Evolutionary conservation across 1,284 basidiomycete genomes (phyloP).

Genomic region (Ustilago lituana): DNA sequence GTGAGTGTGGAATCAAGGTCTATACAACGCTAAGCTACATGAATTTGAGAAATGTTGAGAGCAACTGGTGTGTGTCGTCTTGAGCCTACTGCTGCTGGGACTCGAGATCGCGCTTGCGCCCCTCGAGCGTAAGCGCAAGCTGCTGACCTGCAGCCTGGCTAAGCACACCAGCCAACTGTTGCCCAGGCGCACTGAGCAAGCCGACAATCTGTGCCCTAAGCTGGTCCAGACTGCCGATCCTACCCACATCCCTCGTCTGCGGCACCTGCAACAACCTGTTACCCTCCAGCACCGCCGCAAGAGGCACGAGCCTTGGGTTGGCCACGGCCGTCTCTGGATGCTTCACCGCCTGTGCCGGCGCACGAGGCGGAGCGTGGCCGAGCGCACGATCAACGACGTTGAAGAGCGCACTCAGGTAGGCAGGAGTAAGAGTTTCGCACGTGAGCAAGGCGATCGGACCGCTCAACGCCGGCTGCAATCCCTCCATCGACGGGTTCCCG

Average conservation of each 20-base stretch:
- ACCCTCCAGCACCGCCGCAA: slow-evolving; percentile 54
- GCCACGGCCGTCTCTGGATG: slow-evolving; percentile 27
- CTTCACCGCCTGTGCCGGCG: slow-evolving; percentile 20
- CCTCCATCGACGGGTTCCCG: slow-evolving; percentile 13
- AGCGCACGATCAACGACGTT: slow-evolving; percentile 54
- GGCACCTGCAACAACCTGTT: slow-evolving; percentile 53
- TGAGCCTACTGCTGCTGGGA: slow-evolving; percentile 33
- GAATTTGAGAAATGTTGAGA: not conserved
- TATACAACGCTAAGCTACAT: slow-evolving; percentile 7
- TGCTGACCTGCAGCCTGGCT: slow-evolving; percentile 53
- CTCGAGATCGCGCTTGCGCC: slow-evolving; percentile 58
- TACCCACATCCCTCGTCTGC: slow-evolving; percentile 51
- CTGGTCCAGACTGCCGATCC: slow-evolving; percentile 50
- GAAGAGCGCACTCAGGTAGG: slow-evolving; percentile 55
- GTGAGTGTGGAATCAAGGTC: no score
- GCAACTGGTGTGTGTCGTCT: no score
- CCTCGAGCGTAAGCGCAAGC: slow-evolving; percentile 60
- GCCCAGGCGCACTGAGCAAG: slow-evolving; percentile 53
- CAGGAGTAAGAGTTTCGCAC: slow-evolving; percentile 48
- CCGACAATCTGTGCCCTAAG: slow-evolving; percentile 63
- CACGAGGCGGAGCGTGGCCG: slow-evolving; percentile 35
- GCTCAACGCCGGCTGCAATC: slow-evolving; percentile 43
- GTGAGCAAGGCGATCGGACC: slow-evolving; percentile 61
- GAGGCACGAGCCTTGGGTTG: slow-evolving; percentile 54
- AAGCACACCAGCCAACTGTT: slow-evolving; percentile 58